Conservation (phyloP, 2,329 filamentous ascomycete genomes). For the Fusarium buharicum region DNA sequence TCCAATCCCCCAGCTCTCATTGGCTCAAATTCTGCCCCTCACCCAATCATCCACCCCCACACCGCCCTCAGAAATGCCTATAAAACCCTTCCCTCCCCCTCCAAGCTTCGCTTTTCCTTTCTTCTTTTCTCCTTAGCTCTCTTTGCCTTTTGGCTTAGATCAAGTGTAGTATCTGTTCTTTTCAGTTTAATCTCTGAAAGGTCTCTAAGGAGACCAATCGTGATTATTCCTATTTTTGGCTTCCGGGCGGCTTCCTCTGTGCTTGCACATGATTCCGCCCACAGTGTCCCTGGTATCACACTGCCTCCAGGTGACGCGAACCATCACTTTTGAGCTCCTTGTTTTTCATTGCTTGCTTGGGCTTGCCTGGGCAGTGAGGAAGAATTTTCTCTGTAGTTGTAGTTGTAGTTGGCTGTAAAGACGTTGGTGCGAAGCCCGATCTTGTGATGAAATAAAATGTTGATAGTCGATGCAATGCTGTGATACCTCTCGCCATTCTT, state of each 20-base stretch:
- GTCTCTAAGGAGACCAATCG: constrained; percentile 74
- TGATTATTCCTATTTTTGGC: constrained; percentile 80
- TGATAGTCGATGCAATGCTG: not conserved
- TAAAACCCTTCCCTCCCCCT: not conserved
- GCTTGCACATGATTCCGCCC: constrained; percentile 55
- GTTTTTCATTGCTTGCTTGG: constrained; percentile 54
- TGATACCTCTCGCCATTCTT: not conserved
- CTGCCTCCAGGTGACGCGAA: constrained; percentile 53
- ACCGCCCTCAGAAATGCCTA: constrained; percentile 18
- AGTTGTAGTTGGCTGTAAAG: not conserved
- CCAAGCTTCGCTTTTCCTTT: constrained; percentile 38
- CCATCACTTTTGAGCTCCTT: constrained; percentile 35
- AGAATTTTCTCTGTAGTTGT: constrained; percentile 53
- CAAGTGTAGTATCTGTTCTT: constrained; percentile 97
- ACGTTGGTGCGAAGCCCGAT: not conserved
- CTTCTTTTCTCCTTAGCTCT: constrained; percentile 54
- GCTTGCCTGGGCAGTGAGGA: constrained; percentile 55
- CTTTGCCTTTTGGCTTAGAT: constrained; percentile 77
- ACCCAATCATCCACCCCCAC: constrained; percentile 4
- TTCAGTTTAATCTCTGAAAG: constrained; percentile 97
- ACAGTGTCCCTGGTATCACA: constrained; percentile 56
- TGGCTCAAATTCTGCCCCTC: constrained; percentile 27
- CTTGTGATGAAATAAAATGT: no score
- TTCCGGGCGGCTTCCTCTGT: constrained; percentile 52
- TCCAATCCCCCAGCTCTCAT: not conserved